Percentiles rank a stretch among this genome's conserved stretches.
Conservation (phyloP, 768 basidiomycete species). For the Pisolithus orientalis region DNA sequence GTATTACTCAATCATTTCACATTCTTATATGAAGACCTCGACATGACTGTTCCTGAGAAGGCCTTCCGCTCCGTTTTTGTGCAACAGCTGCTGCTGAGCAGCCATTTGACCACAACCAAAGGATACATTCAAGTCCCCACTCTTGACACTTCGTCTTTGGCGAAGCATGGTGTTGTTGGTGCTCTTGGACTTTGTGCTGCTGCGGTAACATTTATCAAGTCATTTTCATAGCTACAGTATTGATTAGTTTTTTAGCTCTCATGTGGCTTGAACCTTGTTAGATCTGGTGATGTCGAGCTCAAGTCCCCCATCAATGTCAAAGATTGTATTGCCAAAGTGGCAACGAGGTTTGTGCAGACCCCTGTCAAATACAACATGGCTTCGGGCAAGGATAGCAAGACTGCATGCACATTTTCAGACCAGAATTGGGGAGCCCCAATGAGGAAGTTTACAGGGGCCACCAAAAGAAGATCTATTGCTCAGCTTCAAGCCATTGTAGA, state of each 20-base stretch:
- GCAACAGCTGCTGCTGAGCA: not conserved
- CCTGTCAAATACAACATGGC: slow-evolving; percentile 1
- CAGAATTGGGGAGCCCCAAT: slow-evolving; percentile 4
- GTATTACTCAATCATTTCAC: not conserved
- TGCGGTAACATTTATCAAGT: not conserved
- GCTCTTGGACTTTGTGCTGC: not conserved
- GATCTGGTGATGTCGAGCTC: not conserved
- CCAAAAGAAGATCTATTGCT: not conserved
- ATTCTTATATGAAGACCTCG: not conserved
- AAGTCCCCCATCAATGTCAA: not conserved
- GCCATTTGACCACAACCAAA: not conserved
- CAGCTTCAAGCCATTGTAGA: too few species aligned
- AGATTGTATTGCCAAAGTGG: not conserved
- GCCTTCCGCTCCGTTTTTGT: not conserved
- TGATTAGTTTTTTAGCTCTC: not conserved
- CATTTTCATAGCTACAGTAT: not conserved
- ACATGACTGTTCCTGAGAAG: not conserved
- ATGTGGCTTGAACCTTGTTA: not conserved
- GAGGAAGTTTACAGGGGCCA: not conserved
- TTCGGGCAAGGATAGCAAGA: slow-evolving; percentile 4
- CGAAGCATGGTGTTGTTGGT: not conserved
- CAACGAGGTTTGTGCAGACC: not conserved
- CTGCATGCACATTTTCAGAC: not conserved
- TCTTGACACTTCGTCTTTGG: not conserved
- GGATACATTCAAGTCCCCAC: not conserved